phyloP scores from a whole-genome alignment of 2,329 filamentous ascomycete species.

The Stemphylium vesicarium region DNA sequence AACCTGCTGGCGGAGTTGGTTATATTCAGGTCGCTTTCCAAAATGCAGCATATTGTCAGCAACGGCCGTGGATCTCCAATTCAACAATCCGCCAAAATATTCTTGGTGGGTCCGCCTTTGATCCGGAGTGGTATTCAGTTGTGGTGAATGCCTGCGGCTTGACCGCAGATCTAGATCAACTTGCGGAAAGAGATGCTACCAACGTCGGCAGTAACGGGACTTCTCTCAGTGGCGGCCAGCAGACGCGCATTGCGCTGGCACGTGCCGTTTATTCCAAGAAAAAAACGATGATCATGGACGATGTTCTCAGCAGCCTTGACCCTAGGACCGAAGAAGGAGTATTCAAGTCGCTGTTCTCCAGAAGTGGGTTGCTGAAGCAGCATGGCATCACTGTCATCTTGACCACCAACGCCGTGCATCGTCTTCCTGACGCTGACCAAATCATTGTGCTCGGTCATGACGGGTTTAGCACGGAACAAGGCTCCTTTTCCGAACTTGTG shows the following conservation, averaged over 20 bases:
- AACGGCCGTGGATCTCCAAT: constrained; percentile 1
- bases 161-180: too few species aligned
- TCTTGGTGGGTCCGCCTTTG: neutral
- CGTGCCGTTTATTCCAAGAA: constrained; percentile 56
- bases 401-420: constrained; percentile 19
- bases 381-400: constrained; percentile 28
- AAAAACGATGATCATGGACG: constrained; percentile 54
- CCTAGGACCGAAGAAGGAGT: constrained; percentile 53
- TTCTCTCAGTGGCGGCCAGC: constrained; percentile 59
- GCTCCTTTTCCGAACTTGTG: constrained; percentile 36
- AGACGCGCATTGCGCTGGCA: constrained; percentile 55
- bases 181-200: too few species aligned
- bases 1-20: too few species aligned
- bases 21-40: neutral
- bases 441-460: constrained; percentile 48
- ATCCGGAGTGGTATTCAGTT: neutral
- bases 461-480: constrained; percentile 45
- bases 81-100: constrained; percentile 2
- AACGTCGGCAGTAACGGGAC: too few species aligned
- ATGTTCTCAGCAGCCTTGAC: constrained; percentile 57
- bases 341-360: constrained; percentile 52
- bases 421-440: constrained; percentile 47
- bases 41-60: neutral
- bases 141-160: constrained; percentile 55
- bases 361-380: constrained; percentile 49